These are phyloP conservation scores for Clavispora phyllophila DNA, from an alignment of 805 yeast genomes.

Conservation along the genomic window DNA sequence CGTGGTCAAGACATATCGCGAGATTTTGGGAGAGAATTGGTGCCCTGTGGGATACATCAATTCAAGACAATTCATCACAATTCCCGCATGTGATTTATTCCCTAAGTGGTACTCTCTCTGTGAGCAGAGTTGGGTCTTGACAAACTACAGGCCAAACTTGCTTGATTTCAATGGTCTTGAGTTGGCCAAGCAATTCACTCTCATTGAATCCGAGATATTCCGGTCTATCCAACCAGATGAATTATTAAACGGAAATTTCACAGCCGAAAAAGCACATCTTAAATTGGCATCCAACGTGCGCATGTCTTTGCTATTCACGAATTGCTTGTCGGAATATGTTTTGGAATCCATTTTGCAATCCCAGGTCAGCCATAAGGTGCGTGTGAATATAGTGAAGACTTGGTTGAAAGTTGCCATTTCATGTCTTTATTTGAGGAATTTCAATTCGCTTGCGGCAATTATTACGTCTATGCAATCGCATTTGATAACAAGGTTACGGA, in stretches of 20 bases:
- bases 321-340: constrained; percentile 66
- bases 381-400: constrained; percentile 52
- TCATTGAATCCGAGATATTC: constrained; percentile 65
- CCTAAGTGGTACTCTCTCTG: constrained; percentile 47
- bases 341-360: constrained; percentile 63
- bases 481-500: constrained; percentile 56
- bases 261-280: constrained; percentile 53
- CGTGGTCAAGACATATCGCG: constrained; percentile 48
- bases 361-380: constrained; percentile 39
- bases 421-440: constrained; percentile 67
- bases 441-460: constrained; percentile 74
- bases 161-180: constrained; percentile 65
- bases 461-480: constrained; percentile 74
- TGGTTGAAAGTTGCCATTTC: constrained; percentile 76
- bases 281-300: constrained; percentile 61
- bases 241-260: constrained; percentile 57
- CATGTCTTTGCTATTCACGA: constrained; percentile 61
- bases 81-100: constrained; percentile 19
- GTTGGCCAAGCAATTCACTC: constrained; percentile 70
- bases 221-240: constrained; percentile 62
- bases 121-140: constrained; percentile 54
- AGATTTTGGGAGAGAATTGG: constrained; percentile 48
- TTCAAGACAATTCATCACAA: constrained; percentile 23
- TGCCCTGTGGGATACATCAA: constrained; percentile 25
- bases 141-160: constrained; percentile 48